Evolutionary conservation across 306 rosid genomes (phyloP), one percentile per base, ranked within the genome.

Genomic region (Castanopsis chinensis): DNA sequence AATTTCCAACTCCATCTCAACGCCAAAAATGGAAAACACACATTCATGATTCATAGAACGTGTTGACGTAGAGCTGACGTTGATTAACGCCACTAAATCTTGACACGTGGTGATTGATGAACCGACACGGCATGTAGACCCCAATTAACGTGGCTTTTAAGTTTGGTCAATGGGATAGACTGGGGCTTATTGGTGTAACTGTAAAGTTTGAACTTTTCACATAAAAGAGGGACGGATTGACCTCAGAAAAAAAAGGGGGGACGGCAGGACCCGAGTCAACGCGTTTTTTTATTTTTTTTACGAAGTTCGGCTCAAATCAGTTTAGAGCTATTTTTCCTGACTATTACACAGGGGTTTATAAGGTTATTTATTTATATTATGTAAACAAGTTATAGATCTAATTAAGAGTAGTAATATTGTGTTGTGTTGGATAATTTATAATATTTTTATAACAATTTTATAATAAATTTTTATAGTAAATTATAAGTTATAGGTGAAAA

Each of bases 161-260:
- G 18, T 2, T 17, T 63, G 41, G 41, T 63, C 69, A 63, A 63
- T 63, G 6, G 28, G 2, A 13, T 23, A 59, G 13, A 9, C 28
- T 58, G 1, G 5, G 14, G 7, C 64, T 11, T 37, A 7, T 37
- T 11, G 11, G 45, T 37, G 11, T 8, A 11, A 37, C 11, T 37
- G 11, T 8, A 11, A 37, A 37, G 11, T 7, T 11, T 2, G 45
- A 37, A 37, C 45, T 2, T 2, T 37, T 37, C 45, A 8, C 7
- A 2, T 37, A 1, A 37, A 37, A 0, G 11, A 2, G 3, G 3
- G 0, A n/a, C n/a, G n/a, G n/a, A n/a, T n/a, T n/a, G n/a, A n/a
- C n/a, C n/a, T n/a, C n/a, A n/a, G n/a, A n/a, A n/a, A n/a, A n/a
- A n/a, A n/a, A n/a, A 0, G 11, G 2, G 3, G 3, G 0, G 45